phyloP scores from a whole-genome alignment of 1,284 basidiomycete species.

The Cryptococcus sp. region DNA sequence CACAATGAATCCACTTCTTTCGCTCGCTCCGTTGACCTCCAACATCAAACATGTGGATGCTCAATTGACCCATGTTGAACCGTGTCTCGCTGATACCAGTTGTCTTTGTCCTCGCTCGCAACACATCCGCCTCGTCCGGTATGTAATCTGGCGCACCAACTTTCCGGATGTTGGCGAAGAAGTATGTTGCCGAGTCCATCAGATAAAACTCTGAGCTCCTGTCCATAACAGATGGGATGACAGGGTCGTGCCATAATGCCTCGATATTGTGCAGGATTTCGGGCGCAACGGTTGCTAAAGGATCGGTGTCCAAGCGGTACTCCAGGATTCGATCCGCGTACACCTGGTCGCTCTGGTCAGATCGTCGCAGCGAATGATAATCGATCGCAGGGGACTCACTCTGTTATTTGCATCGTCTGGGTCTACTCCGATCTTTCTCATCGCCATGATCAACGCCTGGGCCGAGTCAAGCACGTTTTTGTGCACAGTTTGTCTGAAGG shows the following conservation, averaged over 20 bases:
- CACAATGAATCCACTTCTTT: constrained; percentile 91
- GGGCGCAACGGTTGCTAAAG: constrained; percentile 48
- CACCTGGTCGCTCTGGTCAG: constrained; percentile 27
- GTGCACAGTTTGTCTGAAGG: constrained; percentile 76
- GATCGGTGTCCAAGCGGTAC: constrained; percentile 56
- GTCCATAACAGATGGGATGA: constrained; percentile 84
- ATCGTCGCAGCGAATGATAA: neutral
- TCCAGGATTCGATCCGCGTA: constrained; percentile 58
- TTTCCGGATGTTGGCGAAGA: constrained; percentile 80
- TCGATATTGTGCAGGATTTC: constrained; percentile 74
- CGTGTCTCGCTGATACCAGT: constrained; percentile 91
- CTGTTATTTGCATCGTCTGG: constrained; percentile 75
- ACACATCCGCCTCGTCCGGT: constrained; percentile 84
- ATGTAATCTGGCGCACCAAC: constrained; percentile 79
- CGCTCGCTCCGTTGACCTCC: constrained; percentile 90
- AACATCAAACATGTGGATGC: constrained; percentile 81
- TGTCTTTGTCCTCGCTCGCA: constrained; percentile 86
- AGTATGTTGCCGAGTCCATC: constrained; percentile 94
- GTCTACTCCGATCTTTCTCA: constrained; percentile 85
- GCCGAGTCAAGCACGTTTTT: constrained; percentile 79
- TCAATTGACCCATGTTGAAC: constrained; percentile 56
- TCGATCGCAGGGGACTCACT: constrained; percentile 52
- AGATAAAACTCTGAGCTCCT: constrained; percentile 87
- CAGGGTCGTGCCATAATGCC: constrained; percentile 86
- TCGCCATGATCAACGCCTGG: constrained; percentile 83